Evolutionary conservation across 495 filamentous ascomycete genomes (phyloP), one percentile per base, ranked within the genome.

Genomic region (Penicillium pulvis): DNA sequence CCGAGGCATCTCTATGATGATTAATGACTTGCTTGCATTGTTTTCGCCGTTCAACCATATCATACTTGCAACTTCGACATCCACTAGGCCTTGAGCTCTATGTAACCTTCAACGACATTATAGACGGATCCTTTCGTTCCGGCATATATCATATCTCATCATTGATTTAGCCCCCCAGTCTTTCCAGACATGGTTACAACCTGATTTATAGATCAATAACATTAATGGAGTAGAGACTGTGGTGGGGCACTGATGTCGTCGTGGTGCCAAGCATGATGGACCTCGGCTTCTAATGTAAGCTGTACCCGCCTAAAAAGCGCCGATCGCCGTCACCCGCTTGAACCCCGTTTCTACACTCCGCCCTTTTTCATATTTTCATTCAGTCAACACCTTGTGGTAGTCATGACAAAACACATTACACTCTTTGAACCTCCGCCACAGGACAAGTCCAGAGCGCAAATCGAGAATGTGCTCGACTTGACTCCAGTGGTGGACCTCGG

Each of bases 381-480:
- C 39, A 36, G 10, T 12, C 33, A 14, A 36, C 12, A 36, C 4
- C 7, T 41, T 0, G 5, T 41, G 5, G 4, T 17, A 41, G 16
- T 26, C 14, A 77, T 77, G 75, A 52, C 66, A 12, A 73, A 74
- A 53, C 67, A 68, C 20, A 69, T 71, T n/a, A 97, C 93, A 2
- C 80, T 98, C 45, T 86, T 95, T 53, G 81, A 85, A 59, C 87
- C 90, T 31, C 91, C 90, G 46, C 85, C 87, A 31, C 71, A 83
- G 51, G 85, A 94, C 71, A 74, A 83, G 23, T 83, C 84, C 67
- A 90, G 90, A 64, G 86, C 92, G 9, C 76, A 84, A 6, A 93
- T 98, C 62, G 94, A 98, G 77, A 93, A 93, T 74, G 84, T 88
- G 20, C 81, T 97, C 26, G 90, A 96, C 66, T 79, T 98, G 66